These are phyloP conservation scores for fission yeast (Schizosaccharomyces pombe) DNA, from an alignment of 805 yeast genomes.

Conservation along the genomic window DNA sequence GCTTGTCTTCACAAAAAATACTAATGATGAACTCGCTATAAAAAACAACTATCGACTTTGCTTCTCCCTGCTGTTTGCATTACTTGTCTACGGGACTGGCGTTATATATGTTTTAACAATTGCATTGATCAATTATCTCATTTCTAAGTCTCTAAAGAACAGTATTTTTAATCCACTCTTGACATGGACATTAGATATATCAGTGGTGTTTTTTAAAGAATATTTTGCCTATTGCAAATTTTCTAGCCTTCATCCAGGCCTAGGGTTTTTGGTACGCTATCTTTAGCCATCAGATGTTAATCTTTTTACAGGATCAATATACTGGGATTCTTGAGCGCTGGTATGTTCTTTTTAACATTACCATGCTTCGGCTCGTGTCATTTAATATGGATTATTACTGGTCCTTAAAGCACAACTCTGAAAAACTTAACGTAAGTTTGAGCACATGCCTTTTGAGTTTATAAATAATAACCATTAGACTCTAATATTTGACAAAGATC, in stretches of 20 bases:
- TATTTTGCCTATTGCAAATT: conserved; percentile 30
- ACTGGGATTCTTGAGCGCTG: conserved; percentile 68
- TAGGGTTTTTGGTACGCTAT: conserved; percentile 25
- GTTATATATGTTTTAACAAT: conserved; percentile 37
- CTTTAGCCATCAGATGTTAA: background rate
- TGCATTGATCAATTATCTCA: conserved; percentile 26
- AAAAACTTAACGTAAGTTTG: background rate
- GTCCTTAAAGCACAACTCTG: background rate
- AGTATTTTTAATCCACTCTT: conserved; percentile 9
- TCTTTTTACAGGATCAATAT: conserved; percentile 21
- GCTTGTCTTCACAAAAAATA: conserved; percentile 12
- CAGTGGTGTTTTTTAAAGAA: conserved; percentile 56
- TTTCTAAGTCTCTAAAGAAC: conserved; percentile 19
- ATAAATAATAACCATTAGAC: background rate
- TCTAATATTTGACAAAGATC: conserved; percentile 6
- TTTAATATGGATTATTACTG: conserved; percentile 46
- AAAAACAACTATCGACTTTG: conserved; percentile 37
- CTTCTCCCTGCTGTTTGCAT: conserved; percentile 48
- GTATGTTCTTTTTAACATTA: conserved; percentile 90
- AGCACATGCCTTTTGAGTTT: background rate
- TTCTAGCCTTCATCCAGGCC: conserved; percentile 19
- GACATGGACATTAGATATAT: conserved; percentile 65
- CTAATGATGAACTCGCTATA: background rate
- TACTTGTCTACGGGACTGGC: conserved; percentile 56
- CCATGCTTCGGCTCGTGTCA: conserved; percentile 61